These are phyloP conservation scores for Termitomyces titanicus DNA, from an alignment of 768 basidiomycete species.

Conservation along the genomic window DNA sequence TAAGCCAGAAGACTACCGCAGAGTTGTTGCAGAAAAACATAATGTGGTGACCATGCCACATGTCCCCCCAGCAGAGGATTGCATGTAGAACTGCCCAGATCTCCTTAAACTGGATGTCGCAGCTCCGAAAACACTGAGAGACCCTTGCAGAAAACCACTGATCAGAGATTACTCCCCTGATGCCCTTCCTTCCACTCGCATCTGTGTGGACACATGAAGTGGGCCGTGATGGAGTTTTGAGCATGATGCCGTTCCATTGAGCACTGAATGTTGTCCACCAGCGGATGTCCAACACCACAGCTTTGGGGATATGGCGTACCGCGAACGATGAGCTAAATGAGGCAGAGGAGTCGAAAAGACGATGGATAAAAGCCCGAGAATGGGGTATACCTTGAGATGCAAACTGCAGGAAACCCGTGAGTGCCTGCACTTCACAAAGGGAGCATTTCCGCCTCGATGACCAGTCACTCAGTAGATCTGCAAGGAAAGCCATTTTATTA, in stretches of 20 bases:
- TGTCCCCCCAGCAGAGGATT: slow-evolving; percentile 1
- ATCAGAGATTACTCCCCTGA: slow-evolving; percentile 16
- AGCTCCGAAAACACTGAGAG: neutral
- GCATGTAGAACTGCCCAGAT: neutral
- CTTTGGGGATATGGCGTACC: slow-evolving; percentile 20
- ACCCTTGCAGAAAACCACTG: neutral
- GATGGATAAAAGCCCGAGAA: slow-evolving; percentile 23
- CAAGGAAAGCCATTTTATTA: no score
- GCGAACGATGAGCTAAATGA: slow-evolving; percentile 20
- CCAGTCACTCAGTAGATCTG: no score
- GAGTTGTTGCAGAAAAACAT: no score
- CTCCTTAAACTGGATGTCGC: no score
- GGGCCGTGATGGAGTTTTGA: slow-evolving; percentile 11
- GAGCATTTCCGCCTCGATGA: neutral
- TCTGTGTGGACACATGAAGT: no score
- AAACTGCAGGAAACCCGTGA: slow-evolving; percentile 33
- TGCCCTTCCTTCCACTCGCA: no score
- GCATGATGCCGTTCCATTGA: slow-evolving; percentile 26
- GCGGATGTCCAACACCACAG: slow-evolving; percentile 18
- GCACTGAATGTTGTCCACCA: slow-evolving; percentile 29
- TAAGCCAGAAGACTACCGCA: no score
- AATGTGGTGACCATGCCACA: neutral
- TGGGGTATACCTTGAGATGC: slow-evolving; percentile 28
- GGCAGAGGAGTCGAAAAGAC: slow-evolving; percentile 25
- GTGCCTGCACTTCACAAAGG: neutral